These are phyloP conservation scores for Fusarium solani-melongenae DNA, from an alignment of 2,329 filamentous ascomycete species.

Conservation along the genomic window DNA sequence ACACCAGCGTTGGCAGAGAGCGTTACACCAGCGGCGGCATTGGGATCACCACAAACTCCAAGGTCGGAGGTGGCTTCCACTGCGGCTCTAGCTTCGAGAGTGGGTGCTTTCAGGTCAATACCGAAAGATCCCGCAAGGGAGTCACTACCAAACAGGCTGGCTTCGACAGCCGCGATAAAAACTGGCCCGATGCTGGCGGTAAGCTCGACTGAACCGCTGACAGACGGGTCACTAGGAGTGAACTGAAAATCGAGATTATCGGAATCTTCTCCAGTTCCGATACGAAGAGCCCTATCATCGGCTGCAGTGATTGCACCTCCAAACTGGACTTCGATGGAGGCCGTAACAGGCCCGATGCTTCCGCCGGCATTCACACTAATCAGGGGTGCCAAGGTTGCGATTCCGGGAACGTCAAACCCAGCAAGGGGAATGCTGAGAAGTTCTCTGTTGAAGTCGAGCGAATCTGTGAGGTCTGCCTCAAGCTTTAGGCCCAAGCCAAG, in stretches of 20 bases:
- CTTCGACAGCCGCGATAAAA: slow-evolving; percentile 1
- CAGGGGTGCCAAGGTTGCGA: neutral
- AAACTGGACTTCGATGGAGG: neutral
- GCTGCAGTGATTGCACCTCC: neutral
- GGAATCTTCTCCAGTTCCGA: neutral
- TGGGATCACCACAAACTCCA: neutral
- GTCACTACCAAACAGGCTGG: neutral
- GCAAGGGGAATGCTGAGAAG: neutral
- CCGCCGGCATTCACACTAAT: neutral
- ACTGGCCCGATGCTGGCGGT: neutral
- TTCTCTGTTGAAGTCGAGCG: neutral
- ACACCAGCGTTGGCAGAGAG: neutral
- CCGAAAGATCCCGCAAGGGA: neutral
- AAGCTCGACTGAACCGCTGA: slow-evolving; percentile 1
- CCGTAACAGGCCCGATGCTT: neutral
- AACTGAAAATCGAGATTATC: neutral
- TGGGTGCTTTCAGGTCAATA: neutral
- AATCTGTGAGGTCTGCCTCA: neutral
- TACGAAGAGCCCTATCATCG: neutral
- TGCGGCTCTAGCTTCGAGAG: neutral
- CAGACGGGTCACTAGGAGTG: neutral
- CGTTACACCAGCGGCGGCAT: neutral
- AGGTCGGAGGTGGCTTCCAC: neutral
- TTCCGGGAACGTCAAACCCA: neutral
- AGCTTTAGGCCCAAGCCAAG: neutral